Evolutionary conservation across 345 rosid species (phyloP), one percentile per base, ranked within the genome.

Genomic region (Citrus inodora): DNA sequence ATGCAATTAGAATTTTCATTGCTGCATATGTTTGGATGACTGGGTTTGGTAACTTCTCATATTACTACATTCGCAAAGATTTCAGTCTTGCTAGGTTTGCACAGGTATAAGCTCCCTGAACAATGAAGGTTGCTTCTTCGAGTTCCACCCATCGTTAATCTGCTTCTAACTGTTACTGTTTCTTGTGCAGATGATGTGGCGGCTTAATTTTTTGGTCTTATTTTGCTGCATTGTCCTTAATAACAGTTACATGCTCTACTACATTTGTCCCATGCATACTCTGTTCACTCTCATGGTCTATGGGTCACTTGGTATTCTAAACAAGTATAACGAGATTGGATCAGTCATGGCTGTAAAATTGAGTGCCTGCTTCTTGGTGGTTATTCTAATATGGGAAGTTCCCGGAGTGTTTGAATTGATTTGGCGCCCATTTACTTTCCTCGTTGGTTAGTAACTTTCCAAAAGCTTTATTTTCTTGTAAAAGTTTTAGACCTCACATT

Each of bases 21-120:
- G 99, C 99, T 55, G 93, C 94, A 61, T 96, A 96, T 88, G 99
- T 96, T 77, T 96, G 99, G 99, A 96, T 96, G 99, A 96, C 99
- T 88, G 99, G 99, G 77, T 96, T 96, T 81, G 99, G 98, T 74
- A 94, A 94, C 82, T 96, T 96, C 85, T 96, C 99, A n/a, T 94
- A 94, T 82, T 96, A 96, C 81, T 96, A 96, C 74, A 82, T 96
- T 76, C 99, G 99, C 80, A 96, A 96, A 85, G 99, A 96, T 88
- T 96, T 94, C 80, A 91, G 99, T 79, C 88, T 92, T 85, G 84
- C 89, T 53, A 89, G 99, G 90, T 96, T 96, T 88, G 97, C 97
- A 28, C 99, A 96, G 97, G 99, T 96, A 87, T 70, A 77, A 79
- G 17, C 48, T 78, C 70, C 66, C 38, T 46, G 40, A 67, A 32